Base-by-base conservation (phyloP, 768 basidiomycete genomes). In the Mycena indigotica region DNA sequence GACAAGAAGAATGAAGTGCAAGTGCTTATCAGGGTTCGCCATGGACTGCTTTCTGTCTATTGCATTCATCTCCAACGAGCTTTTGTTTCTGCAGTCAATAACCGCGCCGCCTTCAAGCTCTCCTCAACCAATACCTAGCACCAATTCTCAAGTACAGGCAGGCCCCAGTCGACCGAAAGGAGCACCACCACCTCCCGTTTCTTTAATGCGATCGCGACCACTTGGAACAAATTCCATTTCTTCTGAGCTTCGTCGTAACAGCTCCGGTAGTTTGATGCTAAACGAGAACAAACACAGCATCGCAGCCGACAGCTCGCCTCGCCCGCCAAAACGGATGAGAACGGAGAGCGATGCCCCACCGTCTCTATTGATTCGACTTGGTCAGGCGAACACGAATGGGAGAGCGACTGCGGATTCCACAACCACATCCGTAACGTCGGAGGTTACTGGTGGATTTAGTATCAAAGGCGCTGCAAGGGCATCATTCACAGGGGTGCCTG, bases 21-120 rank as follows among this genome's bases (percentile, higher is more conserved):
- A 69, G 69, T 68, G 55, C 75, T 82, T 59, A 77, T 81, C 56
- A 83, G 78, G 82, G 83, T 84, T 82, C 80, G 82, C 79, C 77
- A 65, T 75, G 77, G 77, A 69, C 76, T 66, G 65, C 68, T 75
- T 72, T 67, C 70, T 66, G 50, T 68, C 41, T 66, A 67, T 57
- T 66, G 70, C 57, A 62, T 71, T 70, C 71, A 72, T 72, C 66
- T 64, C 75, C 71, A 72, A 79, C 72, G 59, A 62, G 48, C 64
- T 76, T 67, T 70, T 51, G 77, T 56, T 80, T 78, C 70, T 73
- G 72, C 77, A 81, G 80, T 72, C 73, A 52, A 64, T 81, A 52
- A 57, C 62, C 50, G 64, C 64, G 40, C 59, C 64, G 63, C 60
- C 57, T 64, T 62, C 48, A n/a, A n/a, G n/a, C n/a, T n/a, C n/a